Evolutionary conservation across 257 asterid species (phyloP).

Genomic region (Salvia rosmarinus): DNA sequence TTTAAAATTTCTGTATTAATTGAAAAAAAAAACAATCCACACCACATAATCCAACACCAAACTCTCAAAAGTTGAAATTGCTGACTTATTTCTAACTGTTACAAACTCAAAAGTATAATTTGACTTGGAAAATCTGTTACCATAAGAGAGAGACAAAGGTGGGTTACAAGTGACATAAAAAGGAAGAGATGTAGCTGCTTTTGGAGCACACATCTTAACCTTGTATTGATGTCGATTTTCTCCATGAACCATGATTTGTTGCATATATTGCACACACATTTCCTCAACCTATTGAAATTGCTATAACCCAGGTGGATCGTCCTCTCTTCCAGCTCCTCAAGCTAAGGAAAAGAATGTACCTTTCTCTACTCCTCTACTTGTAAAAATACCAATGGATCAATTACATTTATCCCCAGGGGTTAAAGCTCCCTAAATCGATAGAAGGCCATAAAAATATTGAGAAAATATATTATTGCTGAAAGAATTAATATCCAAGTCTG

Average conservation of each 20-base stretch:
- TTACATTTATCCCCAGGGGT: neutral
- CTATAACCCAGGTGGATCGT: neutral
- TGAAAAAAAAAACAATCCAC: neutral
- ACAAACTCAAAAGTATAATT: neutral
- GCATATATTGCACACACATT: neutral
- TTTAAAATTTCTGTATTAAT: too few relatives aligned
- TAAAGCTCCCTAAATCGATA: neutral
- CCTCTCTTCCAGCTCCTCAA: neutral
- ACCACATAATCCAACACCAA: neutral
- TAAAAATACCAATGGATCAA: neutral
- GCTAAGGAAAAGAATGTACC: neutral
- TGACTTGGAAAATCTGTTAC: neutral
- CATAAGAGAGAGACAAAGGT: neutral
- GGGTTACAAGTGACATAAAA: slow-evolving; percentile 1
- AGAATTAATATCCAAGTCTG: too few relatives aligned
- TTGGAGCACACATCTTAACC: neutral
- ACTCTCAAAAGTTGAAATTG: neutral
- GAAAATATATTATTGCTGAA: too few relatives aligned
- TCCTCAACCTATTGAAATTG: neutral
- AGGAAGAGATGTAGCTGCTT: neutral
- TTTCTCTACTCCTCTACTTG: slow-evolving; percentile 1
- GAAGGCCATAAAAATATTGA: neutral
- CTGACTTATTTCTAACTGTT: neutral
- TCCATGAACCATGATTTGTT: neutral
- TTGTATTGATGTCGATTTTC: neutral